Evolutionary conservation across 805 yeast genomes (phyloP), one percentile per base, ranked within the genome.

Genomic region (Nakazawaea ernobii): DNA sequence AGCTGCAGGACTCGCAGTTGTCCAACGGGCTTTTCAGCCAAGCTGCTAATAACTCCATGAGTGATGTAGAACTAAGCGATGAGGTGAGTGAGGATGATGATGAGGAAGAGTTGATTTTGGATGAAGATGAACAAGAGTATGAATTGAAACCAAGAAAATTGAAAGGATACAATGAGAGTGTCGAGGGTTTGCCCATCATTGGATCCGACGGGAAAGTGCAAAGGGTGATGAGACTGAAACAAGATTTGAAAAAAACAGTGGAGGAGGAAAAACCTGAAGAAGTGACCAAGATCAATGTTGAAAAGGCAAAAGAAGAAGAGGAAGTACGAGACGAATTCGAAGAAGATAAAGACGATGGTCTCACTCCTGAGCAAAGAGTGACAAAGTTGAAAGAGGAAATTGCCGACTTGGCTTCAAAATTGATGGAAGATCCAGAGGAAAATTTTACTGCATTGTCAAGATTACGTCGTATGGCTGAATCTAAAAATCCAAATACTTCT

Each of bases 391-490:
- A 90, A 58, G 97, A 90, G 65, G 87, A 86, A 47, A 77, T 94
- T 37, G 96, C 98, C 0, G 80, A 77, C 15, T 63, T 84, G 42
- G 97, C 95, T 1, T 86, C 87, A 35, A 75, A 76, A 37, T 66
- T 92, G 32, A 80, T 80, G 57, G 95, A 90, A 60, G 87, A 88
- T 49, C 97, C 98, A 6, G 98, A 94, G 62, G 96, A 88, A 58
- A 78, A 91, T 57, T 72, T 84, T 7, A 60, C 76, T 11, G 70
- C 80, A 28, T 68, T 91, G 10, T 74, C 85, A 2, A 78, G 91
- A 59, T 70, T 86, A 43, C 69, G 86, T 45, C 79, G 75, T 55
- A 84, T 86, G 89, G 73, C 87, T 0, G 74, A 70, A 49, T 83
- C 94, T 1, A 76, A 74, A 54, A 82, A 84, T 54, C 70, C 77